These are phyloP conservation scores for Ochromonadaceae sp. DNA, from an alignment of 352 stramenopile species.

Conservation along the genomic window DNA sequence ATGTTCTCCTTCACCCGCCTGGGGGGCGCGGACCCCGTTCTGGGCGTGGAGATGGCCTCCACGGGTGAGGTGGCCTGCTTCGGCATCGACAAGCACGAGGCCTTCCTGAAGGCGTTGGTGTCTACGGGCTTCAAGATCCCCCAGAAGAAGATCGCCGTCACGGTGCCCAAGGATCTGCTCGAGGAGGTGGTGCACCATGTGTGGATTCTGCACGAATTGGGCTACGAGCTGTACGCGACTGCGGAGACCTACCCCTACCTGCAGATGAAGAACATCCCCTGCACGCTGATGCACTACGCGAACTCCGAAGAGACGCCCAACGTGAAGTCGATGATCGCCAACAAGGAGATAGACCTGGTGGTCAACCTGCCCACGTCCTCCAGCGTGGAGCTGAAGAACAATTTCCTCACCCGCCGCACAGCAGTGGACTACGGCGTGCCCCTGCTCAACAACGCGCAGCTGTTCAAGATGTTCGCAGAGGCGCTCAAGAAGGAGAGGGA, in stretches of 20 bases:
- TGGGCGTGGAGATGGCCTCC: constrained; percentile 93
- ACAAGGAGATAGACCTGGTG: constrained; percentile 60
- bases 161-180: constrained; percentile 78
- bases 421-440: constrained; percentile 77
- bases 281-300: constrained; percentile 37
- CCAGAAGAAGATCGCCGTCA: constrained; percentile 87
- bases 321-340: constrained; percentile 32
- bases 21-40: constrained; percentile 82
- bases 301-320: constrained; percentile 30
- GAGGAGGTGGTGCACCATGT: constrained; percentile 86
- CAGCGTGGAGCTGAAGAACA: constrained; percentile 68
- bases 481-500: constrained; percentile 78
- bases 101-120: constrained; percentile 78
- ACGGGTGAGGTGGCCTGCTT: constrained; percentile 97
- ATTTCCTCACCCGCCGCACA: constrained; percentile 75
- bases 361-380: constrained; percentile 73
- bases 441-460: constrained; percentile 71
- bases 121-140: constrained; percentile 85
- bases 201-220: constrained; percentile 83
- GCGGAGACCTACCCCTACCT: constrained; percentile 73
- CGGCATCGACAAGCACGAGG: constrained; percentile 82
- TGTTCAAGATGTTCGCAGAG: constrained; percentile 77
- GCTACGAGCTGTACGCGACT: constrained; percentile 74
- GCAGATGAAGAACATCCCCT: constrained; percentile 43
- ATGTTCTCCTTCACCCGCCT: constrained; percentile 21